Evolutionary conservation across 192 early-diverging fungal genomes (phyloP), one percentile per base, ranked within the genome.

Genomic region (Coemansia sp.): DNA sequence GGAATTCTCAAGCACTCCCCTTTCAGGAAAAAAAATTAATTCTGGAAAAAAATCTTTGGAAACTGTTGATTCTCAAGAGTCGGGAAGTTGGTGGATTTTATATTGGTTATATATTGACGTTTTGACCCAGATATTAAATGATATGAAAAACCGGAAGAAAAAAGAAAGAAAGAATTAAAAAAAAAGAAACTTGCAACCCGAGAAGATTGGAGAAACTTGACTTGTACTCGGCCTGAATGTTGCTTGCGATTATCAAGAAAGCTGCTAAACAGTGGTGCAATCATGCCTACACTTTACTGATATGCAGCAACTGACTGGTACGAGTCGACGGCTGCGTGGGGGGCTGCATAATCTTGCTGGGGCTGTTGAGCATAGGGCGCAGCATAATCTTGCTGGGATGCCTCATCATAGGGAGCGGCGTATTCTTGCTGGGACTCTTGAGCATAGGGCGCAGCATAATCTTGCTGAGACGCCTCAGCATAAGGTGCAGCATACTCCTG

Each of bases 71-170:
- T 52, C 19, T 11, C 5, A 52, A 11, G 22, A n/a, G 54, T 16
- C 36, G 54, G 26, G 45, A 32, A 21, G 22, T 48, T 21, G 8
- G 57, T 65, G 32, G 10, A 40, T 48, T 32, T 26, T 22, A 52
- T 52, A 52, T 52, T 52, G 49, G 22, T 7, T 19, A 22, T 22
- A 22, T 5, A 52, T 52, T 52, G 49, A 52, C 49, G 22, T 19
- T 9, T 52, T 52, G 18, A 52, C 49, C 49, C 49, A 22, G 18
- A 15, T 47, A 45, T 49, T 48, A 26, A n/a, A 45, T 37, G 43
- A 52, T 42, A 46, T 73, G 21, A 37, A 40, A 47, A 49, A 45
- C 6, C 15, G 37, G 19, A 54, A 22, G 41, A 16, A 59, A 59
- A 26, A 16, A 13, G 37, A 18, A 54, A 22, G 39, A 16, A 59